phyloP scores from a whole-genome alignment of 441 rosid species.

The Gossypium gossypioides region DNA sequence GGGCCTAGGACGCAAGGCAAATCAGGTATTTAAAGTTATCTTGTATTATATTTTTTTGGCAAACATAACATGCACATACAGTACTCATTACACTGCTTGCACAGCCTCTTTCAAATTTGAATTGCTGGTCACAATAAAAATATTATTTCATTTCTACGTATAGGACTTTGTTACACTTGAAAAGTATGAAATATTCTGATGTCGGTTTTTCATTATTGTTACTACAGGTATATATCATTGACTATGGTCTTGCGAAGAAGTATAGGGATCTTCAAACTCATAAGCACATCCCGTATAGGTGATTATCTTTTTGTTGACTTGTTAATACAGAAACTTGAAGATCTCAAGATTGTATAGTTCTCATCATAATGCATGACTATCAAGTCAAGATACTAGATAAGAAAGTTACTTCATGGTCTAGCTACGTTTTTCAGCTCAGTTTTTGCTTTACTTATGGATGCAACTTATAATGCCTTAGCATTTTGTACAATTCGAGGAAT shows the following conservation, averaged over 20 bases:
- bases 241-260: slow-evolving; percentile 94
- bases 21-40: slow-evolving; percentile 50
- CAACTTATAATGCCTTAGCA: neutral
- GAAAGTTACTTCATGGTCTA: neutral
- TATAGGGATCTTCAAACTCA: slow-evolving; percentile 95
- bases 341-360: neutral
- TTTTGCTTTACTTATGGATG: neutral
- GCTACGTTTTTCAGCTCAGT: neutral
- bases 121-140: neutral
- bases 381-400: neutral
- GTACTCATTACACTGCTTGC: neutral
- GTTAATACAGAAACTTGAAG: neutral
- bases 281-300: slow-evolving; percentile 96
- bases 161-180: neutral
- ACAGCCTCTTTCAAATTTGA: neutral
- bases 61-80: neutral
- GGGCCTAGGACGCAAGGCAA: slow-evolving; percentile 97
- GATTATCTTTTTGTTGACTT: slow-evolving; percentile 6
- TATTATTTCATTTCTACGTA: neutral
- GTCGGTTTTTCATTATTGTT: neutral
- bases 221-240: slow-evolving; percentile 76
- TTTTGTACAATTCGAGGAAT: neutral
- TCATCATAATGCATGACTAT: neutral
- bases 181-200: neutral
- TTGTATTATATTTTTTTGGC: neutral